A percentile compares a stretch with the other conserved stretches of the same genome.
These are phyloP conservation scores for Tylopilus sp. DNA, from an alignment of 1,284 basidiomycete genomes.

Conservation along the genomic window DNA sequence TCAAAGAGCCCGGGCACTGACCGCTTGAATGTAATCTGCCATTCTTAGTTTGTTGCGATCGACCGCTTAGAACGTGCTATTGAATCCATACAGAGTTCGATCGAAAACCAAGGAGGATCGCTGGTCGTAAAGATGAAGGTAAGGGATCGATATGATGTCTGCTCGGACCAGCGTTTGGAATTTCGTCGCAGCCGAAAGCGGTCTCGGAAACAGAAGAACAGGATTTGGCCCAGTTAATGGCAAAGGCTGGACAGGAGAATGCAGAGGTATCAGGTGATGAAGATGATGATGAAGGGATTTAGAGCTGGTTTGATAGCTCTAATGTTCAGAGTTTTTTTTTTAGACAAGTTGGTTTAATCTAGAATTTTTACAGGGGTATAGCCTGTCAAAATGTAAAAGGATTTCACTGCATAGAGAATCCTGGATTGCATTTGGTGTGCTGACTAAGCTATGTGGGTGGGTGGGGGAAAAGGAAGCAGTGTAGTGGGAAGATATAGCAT, in stretches of 20 bases:
- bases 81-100: conserved; percentile 82
- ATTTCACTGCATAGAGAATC: no score
- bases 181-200: conserved; percentile 75
- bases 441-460: no score
- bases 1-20: not conserved
- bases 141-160: conserved; percentile 11
- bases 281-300: conserved; percentile 66
- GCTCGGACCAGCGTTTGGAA: not conserved
- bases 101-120: conserved; percentile 82
- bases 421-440: no score
- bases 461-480: no score
- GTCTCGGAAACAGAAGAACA: conserved; percentile 97
- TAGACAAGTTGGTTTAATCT: no score
- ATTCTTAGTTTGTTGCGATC: conserved; percentile 73
- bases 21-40: not conserved
- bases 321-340: no score
- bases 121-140: conserved; percentile 98
- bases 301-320: no score
- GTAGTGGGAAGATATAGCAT: no score
- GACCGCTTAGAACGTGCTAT: conserved; percentile 93
- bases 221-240: conserved; percentile 93
- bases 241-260: conserved; percentile 87
- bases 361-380: no score
- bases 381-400: no score
- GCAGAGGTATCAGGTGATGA: conserved; percentile 94